Conservation (phyloP, 176 grass and related monocot species). For the Themeda triandra region DNA sequence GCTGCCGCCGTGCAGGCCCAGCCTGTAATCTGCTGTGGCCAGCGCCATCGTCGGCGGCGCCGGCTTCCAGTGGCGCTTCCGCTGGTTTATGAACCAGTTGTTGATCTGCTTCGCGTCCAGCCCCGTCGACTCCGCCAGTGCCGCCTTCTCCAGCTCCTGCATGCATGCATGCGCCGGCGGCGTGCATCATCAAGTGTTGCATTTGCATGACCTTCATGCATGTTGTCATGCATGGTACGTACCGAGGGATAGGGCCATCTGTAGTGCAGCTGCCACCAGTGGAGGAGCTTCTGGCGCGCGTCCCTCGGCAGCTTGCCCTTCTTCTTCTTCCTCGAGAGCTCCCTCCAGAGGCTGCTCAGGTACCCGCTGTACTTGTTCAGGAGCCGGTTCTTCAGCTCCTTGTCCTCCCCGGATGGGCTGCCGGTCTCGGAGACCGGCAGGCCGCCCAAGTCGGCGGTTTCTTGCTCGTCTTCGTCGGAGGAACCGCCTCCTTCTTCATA, state of each 20-base stretch:
- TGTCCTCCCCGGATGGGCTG: constrained; percentile 44
- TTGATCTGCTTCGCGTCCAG: constrained; percentile 90
- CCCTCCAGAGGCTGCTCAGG: constrained; percentile 69
- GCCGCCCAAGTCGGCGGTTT: constrained; percentile 22
- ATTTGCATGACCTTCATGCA: neutral
- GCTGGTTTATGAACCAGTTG: constrained; percentile 97
- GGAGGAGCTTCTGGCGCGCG: constrained; percentile 75
- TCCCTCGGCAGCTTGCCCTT: constrained; percentile 88
- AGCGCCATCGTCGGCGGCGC: constrained; percentile 43
- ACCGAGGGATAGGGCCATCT: constrained; percentile 92
- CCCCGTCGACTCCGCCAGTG: constrained; percentile 63
- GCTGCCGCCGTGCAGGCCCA: constrained; percentile 5
- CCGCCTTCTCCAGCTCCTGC: constrained; percentile 73
- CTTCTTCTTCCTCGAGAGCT: constrained; percentile 93
- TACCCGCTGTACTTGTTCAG: constrained; percentile 90
- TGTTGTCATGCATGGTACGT: neutral
- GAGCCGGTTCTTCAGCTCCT: constrained; percentile 71
- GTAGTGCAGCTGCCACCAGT: constrained; percentile 88
- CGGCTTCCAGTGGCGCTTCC: constrained; percentile 89
- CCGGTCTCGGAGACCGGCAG: constrained; percentile 12
- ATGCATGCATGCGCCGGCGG: neutral
- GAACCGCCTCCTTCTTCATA: constrained; percentile 38
- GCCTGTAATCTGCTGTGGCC: constrained; percentile 19
- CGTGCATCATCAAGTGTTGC: neutral
- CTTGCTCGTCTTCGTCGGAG: constrained; percentile 55